Evolutionary conservation across 306 rosid genomes (phyloP), one percentile per base, ranked within the genome.

Genomic region (Acacia confusa): DNA sequence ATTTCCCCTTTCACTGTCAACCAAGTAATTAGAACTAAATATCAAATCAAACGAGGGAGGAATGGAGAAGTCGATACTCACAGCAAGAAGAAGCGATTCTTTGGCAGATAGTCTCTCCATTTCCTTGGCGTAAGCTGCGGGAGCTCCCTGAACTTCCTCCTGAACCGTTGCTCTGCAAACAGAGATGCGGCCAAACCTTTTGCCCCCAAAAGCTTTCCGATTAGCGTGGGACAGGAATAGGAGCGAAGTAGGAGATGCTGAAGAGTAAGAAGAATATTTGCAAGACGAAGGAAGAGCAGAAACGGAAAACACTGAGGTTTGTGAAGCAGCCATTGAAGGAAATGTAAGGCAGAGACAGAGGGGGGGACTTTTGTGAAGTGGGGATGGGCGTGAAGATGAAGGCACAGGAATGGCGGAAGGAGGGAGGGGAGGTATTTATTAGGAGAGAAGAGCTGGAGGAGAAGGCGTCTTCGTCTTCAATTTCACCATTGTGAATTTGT

Each of bases 61-160:
- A 0, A 22, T 11, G 34, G 38, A 27, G 70, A 53, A 27, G 52
- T 22, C 4, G n/a, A 84, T 10, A 81, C 97, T 89, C 73, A 96
- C 99, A 4, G 99, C 97, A 66, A 96, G 97, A 71, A 96, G 99
- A 72, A 96, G 97, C 64, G 99, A 96, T 79, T 96, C 99, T 76
- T 96, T 96, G 25, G 99, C 99, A 11, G 99, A 89, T 38, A 96
- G 97, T 82, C 99, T 90, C 92, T 96, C 99, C 99, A 96, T 96
- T 88, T 93, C 98, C 87, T 93, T 96, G 47, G 99, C 98, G 68
- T 93, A 96, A 9, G 94, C 90, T 0, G 97, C 94, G 3, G 97
- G 89, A 64, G 99, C 92, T 72, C 99, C 99, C 71, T 89, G 99
- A 14, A 85, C 83, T 25, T 91, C 83, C 81, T 90, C 92, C 85